phyloP scores from a whole-genome alignment of 2,329 filamentous ascomycete species.

The Neospermospora avenae region DNA sequence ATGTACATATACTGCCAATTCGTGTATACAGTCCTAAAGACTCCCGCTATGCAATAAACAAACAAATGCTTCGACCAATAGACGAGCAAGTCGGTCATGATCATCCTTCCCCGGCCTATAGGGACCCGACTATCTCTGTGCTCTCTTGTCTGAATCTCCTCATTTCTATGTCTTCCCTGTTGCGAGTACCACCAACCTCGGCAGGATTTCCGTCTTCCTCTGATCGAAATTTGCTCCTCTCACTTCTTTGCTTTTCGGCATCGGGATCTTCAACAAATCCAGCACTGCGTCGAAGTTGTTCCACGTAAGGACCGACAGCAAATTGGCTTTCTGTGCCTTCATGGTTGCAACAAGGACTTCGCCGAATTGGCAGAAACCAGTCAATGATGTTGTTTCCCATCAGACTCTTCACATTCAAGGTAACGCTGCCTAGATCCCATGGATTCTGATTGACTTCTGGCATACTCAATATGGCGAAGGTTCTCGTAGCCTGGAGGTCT shows the following conservation, averaged over 20 bases:
- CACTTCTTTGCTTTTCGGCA: neutral
- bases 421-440: constrained; percentile 68
- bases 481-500: constrained; percentile 48
- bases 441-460: constrained; percentile 73
- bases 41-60: neutral
- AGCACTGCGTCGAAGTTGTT: constrained; percentile 44
- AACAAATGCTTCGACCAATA: neutral
- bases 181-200: neutral
- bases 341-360: constrained; percentile 72
- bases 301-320: constrained; percentile 59
- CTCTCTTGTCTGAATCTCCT: neutral
- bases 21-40: neutral
- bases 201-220: neutral
- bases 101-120: neutral
- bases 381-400: constrained; percentile 71
- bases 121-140: neutral
- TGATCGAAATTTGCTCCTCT: neutral
- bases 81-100: neutral
- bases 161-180: neutral
- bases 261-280: constrained; percentile 13
- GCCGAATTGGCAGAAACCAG: constrained; percentile 76
- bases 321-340: constrained; percentile 65
- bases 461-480: constrained; percentile 74
- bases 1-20: neutral
- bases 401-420: constrained; percentile 71